phyloP scores from a whole-genome alignment of 352 stramenopile genomes.

The Pythium grandisporangium region DNA sequence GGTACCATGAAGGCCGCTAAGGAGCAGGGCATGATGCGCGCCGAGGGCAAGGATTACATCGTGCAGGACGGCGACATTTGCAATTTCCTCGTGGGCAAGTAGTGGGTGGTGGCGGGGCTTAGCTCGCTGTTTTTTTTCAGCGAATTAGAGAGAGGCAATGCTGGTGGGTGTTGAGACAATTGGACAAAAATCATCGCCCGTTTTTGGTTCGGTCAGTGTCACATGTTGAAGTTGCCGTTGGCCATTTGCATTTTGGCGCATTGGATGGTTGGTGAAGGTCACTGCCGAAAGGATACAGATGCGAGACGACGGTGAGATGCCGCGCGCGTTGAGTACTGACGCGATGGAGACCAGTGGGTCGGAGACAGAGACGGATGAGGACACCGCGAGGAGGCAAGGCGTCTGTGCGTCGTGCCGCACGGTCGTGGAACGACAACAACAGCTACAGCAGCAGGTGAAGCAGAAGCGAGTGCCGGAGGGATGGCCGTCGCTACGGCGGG shows the following conservation, averaged over 20 bases:
- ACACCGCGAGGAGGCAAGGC: background rate
- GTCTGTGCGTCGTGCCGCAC: background rate
- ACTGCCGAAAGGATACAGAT: no score
- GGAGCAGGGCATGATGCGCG: slow-evolving; percentile 87
- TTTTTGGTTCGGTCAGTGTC: no score
- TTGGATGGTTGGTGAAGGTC: no score
- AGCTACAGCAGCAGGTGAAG: no score
- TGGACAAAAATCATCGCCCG: no score
- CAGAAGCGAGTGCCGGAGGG: no score
- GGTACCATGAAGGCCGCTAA: slow-evolving; percentile 94
- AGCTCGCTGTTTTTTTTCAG: background rate
- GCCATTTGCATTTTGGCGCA: no score
- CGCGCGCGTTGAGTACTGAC: no score
- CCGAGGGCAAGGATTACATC: slow-evolving; percentile 98
- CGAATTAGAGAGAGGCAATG: background rate
- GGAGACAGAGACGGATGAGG: slow-evolving; percentile 7
- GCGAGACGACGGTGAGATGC: no score
- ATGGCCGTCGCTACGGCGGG: no score
- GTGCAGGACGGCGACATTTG: slow-evolving; percentile 98
- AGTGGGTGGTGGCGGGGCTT: no score
- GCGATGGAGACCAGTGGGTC: slow-evolving; percentile 1
- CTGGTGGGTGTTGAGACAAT: background rate
- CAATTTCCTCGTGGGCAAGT: slow-evolving; percentile 90
- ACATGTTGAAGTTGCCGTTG: slow-evolving; percentile 3
- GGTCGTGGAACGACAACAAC: background rate